A percentile compares a stretch with the other conserved stretches of the same genome.
Conservation (phyloP, 208 protist species). For the Leishmania tropica region DNA sequence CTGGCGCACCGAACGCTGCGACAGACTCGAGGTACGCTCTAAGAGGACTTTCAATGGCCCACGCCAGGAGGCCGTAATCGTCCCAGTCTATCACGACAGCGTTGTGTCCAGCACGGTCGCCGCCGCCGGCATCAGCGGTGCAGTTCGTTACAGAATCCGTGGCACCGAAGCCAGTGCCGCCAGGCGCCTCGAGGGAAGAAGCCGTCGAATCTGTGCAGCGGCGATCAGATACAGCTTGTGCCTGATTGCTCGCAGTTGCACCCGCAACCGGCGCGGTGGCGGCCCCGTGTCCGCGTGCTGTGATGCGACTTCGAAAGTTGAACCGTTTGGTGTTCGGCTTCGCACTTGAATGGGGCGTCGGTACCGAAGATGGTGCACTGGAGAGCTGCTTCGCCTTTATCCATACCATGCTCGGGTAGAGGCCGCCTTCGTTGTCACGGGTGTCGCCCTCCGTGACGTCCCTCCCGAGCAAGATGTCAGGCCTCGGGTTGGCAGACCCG, state of each 20-base stretch:
- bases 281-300: background rate
- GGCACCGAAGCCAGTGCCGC: background rate
- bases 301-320: constrained; percentile 23
- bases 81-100: constrained; percentile 7
- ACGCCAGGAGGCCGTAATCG: constrained; percentile 27
- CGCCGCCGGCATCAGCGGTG: background rate
- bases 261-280: constrained; percentile 1
- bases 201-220: background rate
- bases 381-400: background rate
- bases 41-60: background rate
- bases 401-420: constrained; percentile 1
- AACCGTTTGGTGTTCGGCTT: background rate
- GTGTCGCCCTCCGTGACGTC: background rate
- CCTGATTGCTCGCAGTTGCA: background rate
- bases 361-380: background rate
- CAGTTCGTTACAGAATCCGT: background rate
- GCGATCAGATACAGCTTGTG: background rate
- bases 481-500: constrained; percentile 4
- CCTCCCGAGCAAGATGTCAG: background rate
- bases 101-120: background rate
- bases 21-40: background rate
- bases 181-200: background rate
- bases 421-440: constrained; percentile 1
- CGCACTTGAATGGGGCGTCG: background rate
- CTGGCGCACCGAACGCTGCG: background rate